Evolutionary conservation across 2,329 filamentous ascomycete species (phyloP).

Genomic region (Thermomyces lanuginosus): DNA sequence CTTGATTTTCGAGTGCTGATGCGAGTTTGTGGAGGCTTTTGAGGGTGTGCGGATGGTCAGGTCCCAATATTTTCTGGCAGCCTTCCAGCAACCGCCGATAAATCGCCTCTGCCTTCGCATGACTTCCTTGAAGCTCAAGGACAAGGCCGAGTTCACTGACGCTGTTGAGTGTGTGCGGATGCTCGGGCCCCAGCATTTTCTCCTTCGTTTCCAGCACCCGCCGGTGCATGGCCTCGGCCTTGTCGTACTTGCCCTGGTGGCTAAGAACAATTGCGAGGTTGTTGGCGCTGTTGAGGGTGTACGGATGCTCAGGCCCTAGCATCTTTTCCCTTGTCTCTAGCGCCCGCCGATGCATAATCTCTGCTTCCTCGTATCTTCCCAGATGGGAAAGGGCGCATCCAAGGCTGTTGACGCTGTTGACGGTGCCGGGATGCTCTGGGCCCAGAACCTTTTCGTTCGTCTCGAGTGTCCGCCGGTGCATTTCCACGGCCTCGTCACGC

Average conservation of each 20-base stretch:
- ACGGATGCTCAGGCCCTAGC: neutral
- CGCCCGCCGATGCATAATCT: constrained; percentile 1
- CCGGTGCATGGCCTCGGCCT: constrained; percentile 1
- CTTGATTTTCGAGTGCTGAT: neutral
- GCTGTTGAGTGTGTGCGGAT: constrained; percentile 1
- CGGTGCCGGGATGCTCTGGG: neutral
- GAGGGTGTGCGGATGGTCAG: constrained; percentile 3
- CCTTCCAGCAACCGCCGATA: neutral
- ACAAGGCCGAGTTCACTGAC: neutral
- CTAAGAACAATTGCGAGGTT: neutral
- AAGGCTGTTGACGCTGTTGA: neutral
- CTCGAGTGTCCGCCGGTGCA: constrained; percentile 1
- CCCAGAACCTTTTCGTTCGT: neutral
- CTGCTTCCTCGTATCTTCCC: constrained; percentile 1
- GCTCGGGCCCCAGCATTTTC: neutral
- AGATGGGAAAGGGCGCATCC: neutral
- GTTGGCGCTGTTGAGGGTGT: neutral
- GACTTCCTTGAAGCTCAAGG: neutral
- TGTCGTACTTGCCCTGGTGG: neutral
- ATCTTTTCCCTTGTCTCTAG: neutral
- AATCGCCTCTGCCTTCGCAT: constrained; percentile 1
- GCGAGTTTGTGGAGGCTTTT: constrained; percentile 8
- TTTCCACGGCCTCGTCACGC: neutral
- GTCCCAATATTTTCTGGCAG: neutral
- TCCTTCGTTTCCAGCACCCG: neutral